Evolutionary conservation across 2,329 filamentous ascomycete genomes (phyloP), one percentile per base, ranked within the genome.

Genomic region (Teratosphaeria viscida): DNA sequence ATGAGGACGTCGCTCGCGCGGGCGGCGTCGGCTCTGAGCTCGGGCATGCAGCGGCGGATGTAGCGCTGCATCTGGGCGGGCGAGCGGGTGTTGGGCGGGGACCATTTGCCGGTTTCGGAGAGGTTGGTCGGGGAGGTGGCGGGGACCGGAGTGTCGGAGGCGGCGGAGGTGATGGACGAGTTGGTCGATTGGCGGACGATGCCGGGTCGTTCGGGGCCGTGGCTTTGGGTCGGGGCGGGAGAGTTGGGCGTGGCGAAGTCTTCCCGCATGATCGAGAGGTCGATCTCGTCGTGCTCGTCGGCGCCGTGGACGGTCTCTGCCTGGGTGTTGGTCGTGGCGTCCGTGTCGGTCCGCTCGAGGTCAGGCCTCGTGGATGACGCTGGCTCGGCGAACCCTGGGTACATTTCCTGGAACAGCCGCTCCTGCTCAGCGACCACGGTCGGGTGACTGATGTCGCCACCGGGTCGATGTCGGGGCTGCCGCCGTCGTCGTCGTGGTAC

Each of bases 1-100:
- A 77, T 76, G 6, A 79, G 68, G n/a, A 79, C 71, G 59, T 78
- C 75, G 67, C 73, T 77, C 0, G 77, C 75, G 37, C 78, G 72
- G 2, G 75, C 72, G 2, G 77, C 75, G 49, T 75, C 74, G 26
- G 72, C 71, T 7, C 75, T 71, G 12, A 80, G 66, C 5, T 78
- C 69, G 1, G 78, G 78, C 56, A 77, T 74, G 63, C 78, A 80
- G 34, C 78, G 74, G 6, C 75, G 73, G 57, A 77, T 74, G 68
- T 79, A 80, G 57, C 78, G 75, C 47, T 75, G 70, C 14, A 68
- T 63, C 57, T 78, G 76, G 5, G 71, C 67, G 10, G 68, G 60
- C 0, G 72, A 69, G 7, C 70, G 72, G 63, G 60, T 69, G 66
- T 68, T 71, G 55, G 59, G 68, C 26, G 64, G 71, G 47, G 60